Conservation (phyloP, 140 eudicot species). For the Anethum foeniculum region DNA sequence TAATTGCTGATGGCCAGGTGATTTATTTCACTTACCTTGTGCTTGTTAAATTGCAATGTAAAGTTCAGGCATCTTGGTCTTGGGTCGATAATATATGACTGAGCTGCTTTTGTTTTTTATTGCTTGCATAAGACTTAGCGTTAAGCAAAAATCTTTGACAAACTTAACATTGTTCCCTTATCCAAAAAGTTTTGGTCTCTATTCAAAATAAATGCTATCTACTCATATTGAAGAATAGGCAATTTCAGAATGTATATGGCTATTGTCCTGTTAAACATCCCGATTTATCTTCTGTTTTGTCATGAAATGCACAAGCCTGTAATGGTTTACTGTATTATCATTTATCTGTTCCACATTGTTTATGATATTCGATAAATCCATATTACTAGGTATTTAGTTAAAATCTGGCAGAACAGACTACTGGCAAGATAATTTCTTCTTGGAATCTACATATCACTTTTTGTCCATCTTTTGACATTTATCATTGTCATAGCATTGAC, state of each 20-base stretch:
- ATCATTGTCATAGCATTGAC: background rate
- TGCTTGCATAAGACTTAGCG: background rate
- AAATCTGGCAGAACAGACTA: background rate
- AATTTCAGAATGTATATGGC: background rate
- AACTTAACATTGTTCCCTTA: background rate
- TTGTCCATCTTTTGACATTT: background rate
- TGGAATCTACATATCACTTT: background rate
- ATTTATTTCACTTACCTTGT: background rate
- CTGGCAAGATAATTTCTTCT: background rate
- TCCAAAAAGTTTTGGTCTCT: background rate
- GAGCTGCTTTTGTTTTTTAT: background rate
- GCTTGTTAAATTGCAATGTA: background rate
- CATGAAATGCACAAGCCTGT: background rate
- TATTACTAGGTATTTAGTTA: background rate
- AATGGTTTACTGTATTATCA: background rate
- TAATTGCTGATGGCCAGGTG: slow-evolving; percentile 84
- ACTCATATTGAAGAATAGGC: background rate
- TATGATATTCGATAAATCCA: background rate
- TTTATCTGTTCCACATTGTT: background rate
- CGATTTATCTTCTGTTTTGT: background rate
- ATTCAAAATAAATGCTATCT: background rate
- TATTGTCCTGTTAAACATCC: background rate
- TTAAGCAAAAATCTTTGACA: background rate
- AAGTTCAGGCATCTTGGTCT: background rate
- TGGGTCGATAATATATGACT: background rate